A percentile compares a stretch with the other conserved stretches of the same genome.
Conservation (phyloP, 139 green algal genomes). For the Tetraselmis chui region DNA sequence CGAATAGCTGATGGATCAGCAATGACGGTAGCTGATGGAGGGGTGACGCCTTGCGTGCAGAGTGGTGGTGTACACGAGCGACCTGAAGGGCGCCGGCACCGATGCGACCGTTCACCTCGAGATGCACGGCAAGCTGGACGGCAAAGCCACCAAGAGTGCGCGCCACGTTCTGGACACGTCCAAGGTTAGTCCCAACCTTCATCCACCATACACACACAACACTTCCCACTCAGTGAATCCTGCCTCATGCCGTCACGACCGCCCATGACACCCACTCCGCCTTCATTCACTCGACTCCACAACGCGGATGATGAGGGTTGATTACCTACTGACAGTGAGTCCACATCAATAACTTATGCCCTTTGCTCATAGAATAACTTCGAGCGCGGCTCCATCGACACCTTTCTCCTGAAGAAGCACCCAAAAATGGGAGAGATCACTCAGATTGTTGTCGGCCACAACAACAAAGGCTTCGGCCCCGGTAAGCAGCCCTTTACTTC, state of each 20-base stretch:
- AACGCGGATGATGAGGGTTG: background rate
- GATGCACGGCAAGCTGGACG: slow-evolving; percentile 25
- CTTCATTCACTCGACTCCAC: background rate
- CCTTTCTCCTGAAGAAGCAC: slow-evolving; percentile 17
- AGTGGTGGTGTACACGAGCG: slow-evolving; percentile 20
- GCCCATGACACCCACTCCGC: background rate
- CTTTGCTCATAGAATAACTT: slow-evolving; percentile 9
- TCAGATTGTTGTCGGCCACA: background rate
- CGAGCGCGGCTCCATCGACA: background rate
- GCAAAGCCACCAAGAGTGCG: slow-evolving; percentile 1
- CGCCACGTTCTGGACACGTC: slow-evolving; percentile 1
- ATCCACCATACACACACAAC: too few relatives aligned
- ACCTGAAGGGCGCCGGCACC: slow-evolving; percentile 28
- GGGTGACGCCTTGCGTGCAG: background rate
- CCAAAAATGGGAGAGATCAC: background rate
- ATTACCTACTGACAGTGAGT: too few relatives aligned
- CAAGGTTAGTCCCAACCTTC: background rate
- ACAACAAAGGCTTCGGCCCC: slow-evolving; percentile 3
- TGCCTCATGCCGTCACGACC: too few relatives aligned
- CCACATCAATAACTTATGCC: too few relatives aligned
- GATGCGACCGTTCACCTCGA: slow-evolving; percentile 39
- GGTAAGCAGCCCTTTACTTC: background rate
- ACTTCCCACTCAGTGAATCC: too few relatives aligned
- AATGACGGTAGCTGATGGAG: slow-evolving; percentile 13
- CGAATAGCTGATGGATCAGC: too few relatives aligned